Conservation (phyloP, 805 yeast genomes). For the Starmerella apicola region DNA sequence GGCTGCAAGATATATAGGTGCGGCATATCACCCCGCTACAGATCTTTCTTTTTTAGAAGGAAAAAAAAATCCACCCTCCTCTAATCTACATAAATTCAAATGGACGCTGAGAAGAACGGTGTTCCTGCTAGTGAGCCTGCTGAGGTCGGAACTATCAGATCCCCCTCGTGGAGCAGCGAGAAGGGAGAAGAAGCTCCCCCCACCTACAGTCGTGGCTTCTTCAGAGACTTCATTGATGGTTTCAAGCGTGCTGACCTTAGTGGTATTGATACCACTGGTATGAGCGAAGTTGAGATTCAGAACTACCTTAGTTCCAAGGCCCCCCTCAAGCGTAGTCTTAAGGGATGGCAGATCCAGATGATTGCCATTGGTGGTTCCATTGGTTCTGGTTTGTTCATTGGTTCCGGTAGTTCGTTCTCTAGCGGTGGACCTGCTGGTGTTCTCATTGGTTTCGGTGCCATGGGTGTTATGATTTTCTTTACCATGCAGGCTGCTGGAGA, state of each 20-base stretch:
- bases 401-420: slow-evolving; percentile 38
- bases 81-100: neutral
- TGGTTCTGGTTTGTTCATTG: slow-evolving; percentile 59
- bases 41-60: too few relatives aligned
- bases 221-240: slow-evolving; percentile 25
- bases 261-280: slow-evolving; percentile 27
- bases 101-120: neutral
- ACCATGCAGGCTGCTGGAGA: slow-evolving; percentile 60
- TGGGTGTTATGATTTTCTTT: slow-evolving; percentile 53
- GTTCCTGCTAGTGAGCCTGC: neutral
- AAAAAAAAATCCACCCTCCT: neutral
- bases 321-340: slow-evolving; percentile 28
- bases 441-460: slow-evolving; percentile 46
- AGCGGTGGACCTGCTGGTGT: slow-evolving; percentile 44
- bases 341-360: slow-evolving; percentile 34
- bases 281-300: slow-evolving; percentile 26
- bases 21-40: too few relatives aligned
- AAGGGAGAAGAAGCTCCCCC: too few relatives aligned
- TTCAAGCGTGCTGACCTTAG: slow-evolving; percentile 35
- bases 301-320: slow-evolving; percentile 15
- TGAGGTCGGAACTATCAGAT: neutral
- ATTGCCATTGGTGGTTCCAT: slow-evolving; percentile 78
- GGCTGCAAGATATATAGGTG: too few relatives aligned
- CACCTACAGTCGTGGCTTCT: slow-evolving; percentile 9
- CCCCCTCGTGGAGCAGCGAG: neutral